Conservation (phyloP, 2,329 filamentous ascomycete genomes). For the Fusarium guadeloupense region DNA sequence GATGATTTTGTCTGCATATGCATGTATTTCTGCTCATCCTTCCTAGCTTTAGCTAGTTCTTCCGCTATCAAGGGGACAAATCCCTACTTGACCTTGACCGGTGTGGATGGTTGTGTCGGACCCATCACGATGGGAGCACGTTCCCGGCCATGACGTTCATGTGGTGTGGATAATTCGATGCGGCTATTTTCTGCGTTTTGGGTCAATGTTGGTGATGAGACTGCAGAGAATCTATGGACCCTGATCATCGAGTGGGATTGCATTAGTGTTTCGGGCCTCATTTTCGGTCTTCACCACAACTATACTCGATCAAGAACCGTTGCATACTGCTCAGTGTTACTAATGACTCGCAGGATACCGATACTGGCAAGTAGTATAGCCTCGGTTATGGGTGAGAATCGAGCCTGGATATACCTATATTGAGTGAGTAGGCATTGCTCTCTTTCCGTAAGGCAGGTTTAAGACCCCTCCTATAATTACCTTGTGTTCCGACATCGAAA, state of each 20-base stretch:
- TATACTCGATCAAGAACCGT: neutral
- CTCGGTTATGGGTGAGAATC: neutral
- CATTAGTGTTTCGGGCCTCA: constrained; percentile 15
- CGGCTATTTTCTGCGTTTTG: neutral
- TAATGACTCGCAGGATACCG: neutral
- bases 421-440: no score
- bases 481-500: no score
- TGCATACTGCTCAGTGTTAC: neutral
- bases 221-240: neutral
- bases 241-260: neutral
- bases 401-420: no score
- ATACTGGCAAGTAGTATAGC: neutral
- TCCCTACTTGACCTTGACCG: neutral
- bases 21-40: neutral
- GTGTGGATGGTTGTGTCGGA: neutral
- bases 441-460: no score
- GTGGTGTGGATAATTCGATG: neutral
- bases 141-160: neutral
- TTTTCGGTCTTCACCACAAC: neutral
- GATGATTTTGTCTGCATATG: neutral
- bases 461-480: no score
- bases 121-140: neutral
- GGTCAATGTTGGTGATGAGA: neutral
- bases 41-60: neutral
- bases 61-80: neutral